Evolutionary conservation across 1,284 basidiomycete species (phyloP), one percentile per base, ranked within the genome.

Genomic region (Abortiporus biennis): DNA sequence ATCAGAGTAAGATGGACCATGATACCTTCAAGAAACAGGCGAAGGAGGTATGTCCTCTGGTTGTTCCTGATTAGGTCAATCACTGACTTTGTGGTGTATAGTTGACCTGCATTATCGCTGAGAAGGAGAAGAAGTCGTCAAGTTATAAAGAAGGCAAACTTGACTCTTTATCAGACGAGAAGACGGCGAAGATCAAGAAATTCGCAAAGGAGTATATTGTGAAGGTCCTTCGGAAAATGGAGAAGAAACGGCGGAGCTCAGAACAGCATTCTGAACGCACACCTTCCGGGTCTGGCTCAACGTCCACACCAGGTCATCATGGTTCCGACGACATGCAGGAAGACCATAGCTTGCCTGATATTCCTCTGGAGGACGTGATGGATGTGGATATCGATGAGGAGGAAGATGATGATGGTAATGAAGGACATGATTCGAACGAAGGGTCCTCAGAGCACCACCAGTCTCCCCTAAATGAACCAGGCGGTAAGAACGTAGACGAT

Each of bases 11-110:
- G 45, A 76, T 98, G 65, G 85, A 90, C 43, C 77, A 80, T 43
- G 92, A 96, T 3, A 66, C 74, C 40, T 98, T 99, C 74, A 99
- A 99, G 73, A 85, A 85, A 57, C 83, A 96, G 57, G 95, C 96
- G 4, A 92, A 92, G 58, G 92, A 98, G 76, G 93, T 92, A 51
- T 32, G 47, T 50, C 17, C 9, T 22, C 31, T 11, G 5, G 23
- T 42, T 31, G 12, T 24, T 39, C 17, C 15, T 25, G 19, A 24
- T 20, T 16, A 1, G 17, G 6, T 29, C 12, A 22, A 21, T 40
- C 3, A 48, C 29, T 40, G 21, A 20, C 36, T 17, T 25, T 42
- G 4, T 32, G 31, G 41, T 31, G 30, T 25, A 0, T 51, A 90
- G 85, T 69, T 91, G 44, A 89, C 93, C 0, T 73, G 83, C 45